Evolutionary conservation across 2,329 filamentous ascomycete species (phyloP).

Genomic region (Fusarium sp.): DNA sequence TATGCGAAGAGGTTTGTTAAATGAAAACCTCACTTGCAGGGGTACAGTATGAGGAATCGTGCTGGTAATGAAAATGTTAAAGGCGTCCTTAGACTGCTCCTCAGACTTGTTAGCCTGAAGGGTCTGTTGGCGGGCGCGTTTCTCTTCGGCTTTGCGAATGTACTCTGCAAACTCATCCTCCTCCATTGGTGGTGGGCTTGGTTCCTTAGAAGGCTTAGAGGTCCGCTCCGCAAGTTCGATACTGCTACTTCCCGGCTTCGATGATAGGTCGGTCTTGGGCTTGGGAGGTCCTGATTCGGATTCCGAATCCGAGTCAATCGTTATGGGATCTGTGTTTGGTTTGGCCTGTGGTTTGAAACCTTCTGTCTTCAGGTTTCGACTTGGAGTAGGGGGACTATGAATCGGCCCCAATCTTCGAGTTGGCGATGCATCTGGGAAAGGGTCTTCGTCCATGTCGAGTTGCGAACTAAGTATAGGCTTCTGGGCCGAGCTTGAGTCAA

Average conservation of each 20-base stretch:
- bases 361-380: conserved; percentile 9
- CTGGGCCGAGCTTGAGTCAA: conserved; percentile 35
- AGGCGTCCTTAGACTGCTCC: conserved; percentile 35
- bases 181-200: conserved; percentile 22
- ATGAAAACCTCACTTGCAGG: conserved; percentile 66
- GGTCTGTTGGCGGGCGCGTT: conserved; percentile 45
- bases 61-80: conserved; percentile 66
- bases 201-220: conserved; percentile 4
- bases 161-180: conserved; percentile 60
- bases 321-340: conserved; percentile 9
- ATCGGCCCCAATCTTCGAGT: conserved; percentile 25
- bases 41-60: conserved; percentile 68
- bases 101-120: conserved; percentile 20
- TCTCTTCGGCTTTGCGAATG: conserved; percentile 54
- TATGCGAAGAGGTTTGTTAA: conserved; percentile 73
- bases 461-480: conserved; percentile 26
- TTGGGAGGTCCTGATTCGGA: conserved; percentile 37
- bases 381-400: conserved; percentile 6
- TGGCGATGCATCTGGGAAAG: conserved; percentile 38
- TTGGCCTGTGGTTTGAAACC: not conserved
- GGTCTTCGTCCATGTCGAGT: conserved; percentile 16
- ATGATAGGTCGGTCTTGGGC: not conserved
- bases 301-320: conserved; percentile 50
- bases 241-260: conserved; percentile 17
- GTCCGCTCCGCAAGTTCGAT: conserved; percentile 17